Evolutionary conservation across 2,329 filamentous ascomycete genomes (phyloP).

Genomic region (Cytospora paraplurivora): DNA sequence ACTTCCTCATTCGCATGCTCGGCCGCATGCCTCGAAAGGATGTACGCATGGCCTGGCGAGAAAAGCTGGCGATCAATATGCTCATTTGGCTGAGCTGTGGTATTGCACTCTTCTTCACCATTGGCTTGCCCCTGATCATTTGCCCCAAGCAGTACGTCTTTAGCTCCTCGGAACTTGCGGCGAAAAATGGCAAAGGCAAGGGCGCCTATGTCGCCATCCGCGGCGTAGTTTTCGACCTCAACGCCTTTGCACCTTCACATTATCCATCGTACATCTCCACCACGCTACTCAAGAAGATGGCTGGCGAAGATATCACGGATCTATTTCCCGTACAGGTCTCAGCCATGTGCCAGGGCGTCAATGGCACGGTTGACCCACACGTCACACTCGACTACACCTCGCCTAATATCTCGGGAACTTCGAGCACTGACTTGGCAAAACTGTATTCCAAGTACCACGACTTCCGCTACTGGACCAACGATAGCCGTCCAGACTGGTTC

Average conservation of each 20-base stretch:
- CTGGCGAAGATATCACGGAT: conserved; percentile 80
- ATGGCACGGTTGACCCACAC: conserved; percentile 64
- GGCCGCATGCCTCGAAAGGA: conserved; percentile 92
- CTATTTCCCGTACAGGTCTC: conserved; percentile 95
- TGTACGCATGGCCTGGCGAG: conserved; percentile 89
- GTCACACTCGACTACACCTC: conserved; percentile 85
- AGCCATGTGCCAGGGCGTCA: conserved; percentile 79
- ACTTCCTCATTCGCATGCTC: conserved; percentile 74
- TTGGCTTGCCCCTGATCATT: conserved; percentile 82
- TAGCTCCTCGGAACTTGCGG: conserved; percentile 73
- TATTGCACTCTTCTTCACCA: conserved; percentile 82
- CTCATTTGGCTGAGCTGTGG: conserved; percentile 89
- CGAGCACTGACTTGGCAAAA: conserved; percentile 65
- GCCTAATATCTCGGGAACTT: conserved; percentile 72
- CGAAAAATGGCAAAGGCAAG: conserved; percentile 70
- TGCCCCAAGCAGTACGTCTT: conserved; percentile 91
- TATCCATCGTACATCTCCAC: conserved; percentile 69
- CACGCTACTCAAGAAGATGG: conserved; percentile 74
- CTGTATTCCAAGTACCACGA: conserved; percentile 83
- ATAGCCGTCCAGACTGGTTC: conserved; percentile 89
- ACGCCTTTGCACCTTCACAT: conserved; percentile 71
- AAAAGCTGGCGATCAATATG: conserved; percentile 97
- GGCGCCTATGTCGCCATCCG: conserved; percentile 78
- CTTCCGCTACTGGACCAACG: conserved; percentile 82
- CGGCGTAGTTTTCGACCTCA: conserved; percentile 85